phyloP scores from a whole-genome alignment of 2,329 filamentous ascomycete genomes.

The Cercospora janseana region DNA sequence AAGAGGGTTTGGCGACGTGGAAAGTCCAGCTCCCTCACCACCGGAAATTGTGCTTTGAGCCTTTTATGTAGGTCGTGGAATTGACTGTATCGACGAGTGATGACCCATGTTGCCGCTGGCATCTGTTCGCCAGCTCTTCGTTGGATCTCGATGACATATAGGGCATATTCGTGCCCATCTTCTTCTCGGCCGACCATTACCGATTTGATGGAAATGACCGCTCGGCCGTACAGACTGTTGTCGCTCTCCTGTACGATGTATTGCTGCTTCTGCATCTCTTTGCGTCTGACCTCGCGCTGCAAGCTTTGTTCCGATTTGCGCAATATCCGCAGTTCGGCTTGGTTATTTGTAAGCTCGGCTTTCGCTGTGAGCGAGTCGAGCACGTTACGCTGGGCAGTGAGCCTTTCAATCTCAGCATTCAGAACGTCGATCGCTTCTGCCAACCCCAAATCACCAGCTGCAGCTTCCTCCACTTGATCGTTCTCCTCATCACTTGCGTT shows the following conservation, averaged over 20 bases:
- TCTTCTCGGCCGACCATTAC: conserved; percentile 90
- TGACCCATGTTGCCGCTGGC: conserved; percentile 90
- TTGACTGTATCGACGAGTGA: conserved; percentile 92
- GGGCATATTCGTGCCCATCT: conserved; percentile 87
- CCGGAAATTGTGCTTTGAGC: conserved; percentile 78
- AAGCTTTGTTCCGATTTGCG: conserved; percentile 92
- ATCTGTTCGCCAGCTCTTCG: conserved; percentile 90
- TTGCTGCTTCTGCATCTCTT: conserved; percentile 93
- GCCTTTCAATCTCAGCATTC: conserved; percentile 85
- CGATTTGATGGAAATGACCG: conserved; percentile 83
- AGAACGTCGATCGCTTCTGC: conserved; percentile 88
- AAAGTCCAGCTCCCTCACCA: conserved; percentile 86
- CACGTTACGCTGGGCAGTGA: conserved; percentile 83
- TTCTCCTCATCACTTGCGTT: conserved; percentile 62
- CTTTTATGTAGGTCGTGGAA: conserved; percentile 94
- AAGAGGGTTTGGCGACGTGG: conserved; percentile 88
- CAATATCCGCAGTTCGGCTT: conserved; percentile 84
- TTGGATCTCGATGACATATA: conserved; percentile 90
- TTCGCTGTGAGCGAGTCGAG: conserved; percentile 89
- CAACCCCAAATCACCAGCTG: conserved; percentile 87
- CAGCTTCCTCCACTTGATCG: conserved; percentile 89
- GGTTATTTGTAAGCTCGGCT: conserved; percentile 95
- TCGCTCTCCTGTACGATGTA: conserved; percentile 98
- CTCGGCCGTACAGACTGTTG: conserved; percentile 91
- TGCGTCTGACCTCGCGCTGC: conserved; percentile 85